Conservation (phyloP, 805 yeast species). For the Candida takata region DNA sequence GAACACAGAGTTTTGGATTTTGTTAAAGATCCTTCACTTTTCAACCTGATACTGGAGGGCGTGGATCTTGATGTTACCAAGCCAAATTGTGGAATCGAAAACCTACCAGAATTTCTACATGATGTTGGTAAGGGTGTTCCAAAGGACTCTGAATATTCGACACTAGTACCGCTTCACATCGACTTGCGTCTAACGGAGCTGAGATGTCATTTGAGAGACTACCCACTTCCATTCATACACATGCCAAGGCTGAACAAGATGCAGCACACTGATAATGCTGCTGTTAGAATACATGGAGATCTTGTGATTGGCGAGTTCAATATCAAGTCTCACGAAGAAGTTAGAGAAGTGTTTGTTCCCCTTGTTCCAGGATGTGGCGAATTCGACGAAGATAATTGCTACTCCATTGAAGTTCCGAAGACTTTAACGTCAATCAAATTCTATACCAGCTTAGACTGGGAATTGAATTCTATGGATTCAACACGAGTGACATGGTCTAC, state of each 20-base stretch:
- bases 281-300: constrained; percentile 49
- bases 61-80: constrained; percentile 40
- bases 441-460: constrained; percentile 52
- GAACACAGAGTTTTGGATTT: constrained; percentile 42
- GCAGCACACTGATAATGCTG: constrained; percentile 21
- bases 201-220: constrained; percentile 71
- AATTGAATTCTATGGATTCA: constrained; percentile 46
- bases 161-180: constrained; percentile 57
- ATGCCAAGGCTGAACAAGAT: constrained; percentile 47
- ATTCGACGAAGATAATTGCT: constrained; percentile 35
- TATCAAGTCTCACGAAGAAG: constrained; percentile 39
- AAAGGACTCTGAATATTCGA: constrained; percentile 54
- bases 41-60: constrained; percentile 43
- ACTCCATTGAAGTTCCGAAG: constrained; percentile 60
- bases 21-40: constrained; percentile 43
- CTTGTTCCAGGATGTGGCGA: constrained; percentile 41
- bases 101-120: constrained; percentile 55
- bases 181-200: constrained; percentile 53
- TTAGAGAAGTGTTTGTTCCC: constrained; percentile 58
- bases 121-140: constrained; percentile 84
- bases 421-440: constrained; percentile 72
- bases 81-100: constrained; percentile 44
- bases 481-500: constrained; percentile 79
- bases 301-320: constrained; percentile 64
- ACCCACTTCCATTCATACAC: constrained; percentile 75